Evolutionary conservation across 495 filamentous ascomycete genomes (phyloP).

Genomic region (Neurospora africana): DNA sequence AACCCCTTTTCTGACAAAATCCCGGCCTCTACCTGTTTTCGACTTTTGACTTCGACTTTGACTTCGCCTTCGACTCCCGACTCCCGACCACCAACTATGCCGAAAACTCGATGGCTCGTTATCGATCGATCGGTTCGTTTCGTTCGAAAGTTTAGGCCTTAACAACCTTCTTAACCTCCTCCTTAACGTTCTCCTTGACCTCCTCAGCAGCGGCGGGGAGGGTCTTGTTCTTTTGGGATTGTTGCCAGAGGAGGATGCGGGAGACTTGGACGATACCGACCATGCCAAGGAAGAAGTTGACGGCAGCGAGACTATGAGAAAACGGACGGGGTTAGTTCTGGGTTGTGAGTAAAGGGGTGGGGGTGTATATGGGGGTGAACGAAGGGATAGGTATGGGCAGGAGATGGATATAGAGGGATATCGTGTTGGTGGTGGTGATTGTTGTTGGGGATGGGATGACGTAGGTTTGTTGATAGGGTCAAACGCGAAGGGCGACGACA

Average conservation of each 20-base stretch:
- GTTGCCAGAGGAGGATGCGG: conserved; percentile 62
- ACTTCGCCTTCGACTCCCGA: not conserved
- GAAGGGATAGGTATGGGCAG: not conserved
- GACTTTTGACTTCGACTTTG: not conserved
- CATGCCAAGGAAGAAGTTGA: conserved; percentile 94
- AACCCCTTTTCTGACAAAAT: not conserved
- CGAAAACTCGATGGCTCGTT: not conserved
- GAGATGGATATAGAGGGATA: not conserved
- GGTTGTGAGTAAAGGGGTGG: not conserved
- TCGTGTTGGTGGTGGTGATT: not conserved
- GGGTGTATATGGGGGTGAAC: not conserved
- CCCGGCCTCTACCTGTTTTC: not conserved
- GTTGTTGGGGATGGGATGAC: not conserved
- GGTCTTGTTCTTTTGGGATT: conserved; percentile 50
- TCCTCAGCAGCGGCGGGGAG: conserved; percentile 35
- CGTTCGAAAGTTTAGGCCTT: conserved; percentile 2
- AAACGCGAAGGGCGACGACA: not conserved
- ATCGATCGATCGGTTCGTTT: not conserved
- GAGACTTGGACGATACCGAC: conserved; percentile 74
- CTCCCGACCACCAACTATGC: not conserved
- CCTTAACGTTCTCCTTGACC: conserved; percentile 36
- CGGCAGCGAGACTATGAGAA: conserved; percentile 64
- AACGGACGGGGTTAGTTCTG: not conserved
- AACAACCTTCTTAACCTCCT: conserved; percentile 29
- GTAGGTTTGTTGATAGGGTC: not conserved